Evolutionary conservation across 352 stramenopile genomes (phyloP), one percentile per base, ranked within the genome.

Genomic region (Phytophthora megakarya): DNA sequence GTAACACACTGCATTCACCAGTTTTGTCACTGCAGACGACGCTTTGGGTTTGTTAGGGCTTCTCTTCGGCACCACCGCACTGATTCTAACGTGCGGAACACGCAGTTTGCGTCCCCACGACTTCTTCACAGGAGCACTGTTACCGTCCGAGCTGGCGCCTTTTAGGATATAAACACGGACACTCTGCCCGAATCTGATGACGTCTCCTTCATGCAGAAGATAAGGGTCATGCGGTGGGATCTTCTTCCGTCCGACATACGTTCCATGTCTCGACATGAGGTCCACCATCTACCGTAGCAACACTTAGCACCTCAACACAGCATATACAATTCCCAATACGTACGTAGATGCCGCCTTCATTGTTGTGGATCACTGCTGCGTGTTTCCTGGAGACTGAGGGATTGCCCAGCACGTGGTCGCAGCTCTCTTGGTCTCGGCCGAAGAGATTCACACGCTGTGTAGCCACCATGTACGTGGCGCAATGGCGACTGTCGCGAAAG

Each of bases 171-270:
- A 96, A 49, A 93, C 70, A 42, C 88, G 86, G 18, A 94, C 81
- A 66, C 88, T 96, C 59, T 96, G 88, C 9, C 88, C 88, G 56
- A 96, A 96, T 57, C 90, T 93, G 52, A 96, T 74, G 9, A 90
- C 73, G 49, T 96, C 88, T 60, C 86, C 86, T 33, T 96, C 82
- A 32, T 93, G 88, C 21, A 96, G 70, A 33, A 96, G 48, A 52
- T 76, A 90, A 21, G 88, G 88, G 54, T 96, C 88, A 23, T 96
- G 88, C 0, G 88, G 88, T 7, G 88, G 86, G 30, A 96, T 80
- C 70, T 96, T 94, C 56, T 89, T 93, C 19, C 82, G 76, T 3
- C 78, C 80, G 19, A 96, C 84, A 46, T 89, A 95, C 39, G 88
- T 96, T 18, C 88, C 88, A 47, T 96, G 88, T 9, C 88, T 84